These are phyloP conservation scores for Platanthera zijinensis DNA, from an alignment of 106 monocot genomes.

Conservation along the genomic window DNA sequence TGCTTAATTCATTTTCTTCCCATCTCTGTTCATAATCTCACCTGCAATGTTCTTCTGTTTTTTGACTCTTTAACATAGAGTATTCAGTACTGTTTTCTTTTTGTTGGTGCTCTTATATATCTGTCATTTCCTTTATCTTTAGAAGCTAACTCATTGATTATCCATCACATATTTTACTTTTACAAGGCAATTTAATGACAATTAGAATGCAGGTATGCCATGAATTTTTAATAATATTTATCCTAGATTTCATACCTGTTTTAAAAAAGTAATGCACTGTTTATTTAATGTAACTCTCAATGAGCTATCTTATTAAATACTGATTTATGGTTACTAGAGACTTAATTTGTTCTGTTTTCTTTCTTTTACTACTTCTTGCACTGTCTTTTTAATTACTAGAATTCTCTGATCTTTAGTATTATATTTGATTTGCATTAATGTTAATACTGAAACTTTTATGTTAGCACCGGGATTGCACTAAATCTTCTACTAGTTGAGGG, in stretches of 20 bases:
- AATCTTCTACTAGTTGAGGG: neutral
- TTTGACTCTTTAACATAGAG: too few species aligned
- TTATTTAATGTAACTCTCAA: neutral
- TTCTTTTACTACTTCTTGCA: neutral
- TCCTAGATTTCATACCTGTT: neutral
- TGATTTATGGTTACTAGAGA: neutral
- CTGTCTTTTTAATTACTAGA: neutral
- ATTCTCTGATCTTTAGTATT: neutral
- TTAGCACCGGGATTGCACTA: neutral
- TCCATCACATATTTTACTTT: slow-evolving; percentile 39
- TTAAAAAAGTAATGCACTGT: neutral
- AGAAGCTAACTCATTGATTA: too few species aligned
- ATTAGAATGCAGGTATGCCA: neutral
- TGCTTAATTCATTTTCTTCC: too few species aligned
- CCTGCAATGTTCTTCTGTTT: too few species aligned
- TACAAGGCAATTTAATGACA: neutral
- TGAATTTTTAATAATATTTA: neutral
- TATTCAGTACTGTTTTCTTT: too few species aligned
- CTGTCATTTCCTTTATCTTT: neutral
- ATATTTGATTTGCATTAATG: neutral
- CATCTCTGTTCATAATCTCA: too few species aligned
- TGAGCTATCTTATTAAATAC: neutral
- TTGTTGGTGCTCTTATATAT: neutral
- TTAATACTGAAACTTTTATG: neutral
- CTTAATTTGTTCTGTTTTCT: neutral